Evolutionary conservation across 1,139 yeast genomes (phyloP).

Genomic region (Hansenula lynferdii): DNA sequence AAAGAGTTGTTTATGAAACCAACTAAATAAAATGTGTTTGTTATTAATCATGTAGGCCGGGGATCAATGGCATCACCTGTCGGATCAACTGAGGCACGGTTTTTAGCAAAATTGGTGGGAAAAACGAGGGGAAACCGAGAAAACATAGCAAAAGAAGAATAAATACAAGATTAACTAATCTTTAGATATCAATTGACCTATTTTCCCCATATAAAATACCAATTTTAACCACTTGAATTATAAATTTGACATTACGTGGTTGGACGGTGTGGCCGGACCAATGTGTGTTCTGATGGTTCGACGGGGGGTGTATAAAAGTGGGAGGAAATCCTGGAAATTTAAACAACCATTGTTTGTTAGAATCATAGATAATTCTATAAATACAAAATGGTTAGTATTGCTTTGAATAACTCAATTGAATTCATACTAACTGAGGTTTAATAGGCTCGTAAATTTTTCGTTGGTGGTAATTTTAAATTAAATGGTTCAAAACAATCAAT

Average conservation of each 20-base stretch:
- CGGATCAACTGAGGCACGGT: no score
- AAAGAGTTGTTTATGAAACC: constrained; percentile 15
- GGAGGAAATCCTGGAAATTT: not conserved
- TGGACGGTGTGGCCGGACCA: no score
- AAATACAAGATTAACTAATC: no score
- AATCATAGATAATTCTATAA: no score
- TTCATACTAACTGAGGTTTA: constrained; percentile 1
- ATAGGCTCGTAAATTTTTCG: constrained; percentile 91
- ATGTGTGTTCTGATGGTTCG: not conserved
- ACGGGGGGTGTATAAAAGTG: not conserved
- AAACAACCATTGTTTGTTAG: no score
- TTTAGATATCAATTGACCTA: no score
- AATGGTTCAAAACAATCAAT: constrained; percentile 92
- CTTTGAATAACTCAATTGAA: not conserved
- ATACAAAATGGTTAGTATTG: constrained; percentile 5
- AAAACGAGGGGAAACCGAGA: no score
- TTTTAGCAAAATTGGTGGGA: no score
- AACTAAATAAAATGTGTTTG: not conserved
- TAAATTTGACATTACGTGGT: not conserved
- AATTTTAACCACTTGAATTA: no score
- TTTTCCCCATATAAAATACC: no score
- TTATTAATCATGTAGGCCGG: no score
- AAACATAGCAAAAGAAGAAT: no score
- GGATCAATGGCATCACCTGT: constrained; percentile 1
- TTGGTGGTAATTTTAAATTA: constrained; percentile 99